Evolutionary conservation across 257 asterid species (phyloP).

Genomic region (Rehmannia glutinosa): DNA sequence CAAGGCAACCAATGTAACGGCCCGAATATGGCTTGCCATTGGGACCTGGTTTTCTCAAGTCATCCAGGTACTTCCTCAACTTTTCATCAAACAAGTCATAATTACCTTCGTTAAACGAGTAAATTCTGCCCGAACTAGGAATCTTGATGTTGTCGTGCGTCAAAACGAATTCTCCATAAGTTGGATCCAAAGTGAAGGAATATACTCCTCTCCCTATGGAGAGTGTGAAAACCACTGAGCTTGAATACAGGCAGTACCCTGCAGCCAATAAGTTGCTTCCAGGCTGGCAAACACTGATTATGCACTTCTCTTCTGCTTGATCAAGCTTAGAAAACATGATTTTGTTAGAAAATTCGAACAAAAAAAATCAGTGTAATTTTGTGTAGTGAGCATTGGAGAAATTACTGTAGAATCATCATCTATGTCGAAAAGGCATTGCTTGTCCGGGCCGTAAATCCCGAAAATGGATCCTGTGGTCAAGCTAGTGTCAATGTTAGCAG

Average conservation of each 20-base stretch:
- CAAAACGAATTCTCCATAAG: slow-evolving; percentile 66
- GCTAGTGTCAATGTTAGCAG: slow-evolving; percentile 81
- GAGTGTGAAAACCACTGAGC: slow-evolving; percentile 65
- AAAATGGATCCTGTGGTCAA: slow-evolving; percentile 82
- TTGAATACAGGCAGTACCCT: slow-evolving; percentile 82
- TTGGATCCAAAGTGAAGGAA: slow-evolving; percentile 61
- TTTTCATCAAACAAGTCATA: slow-evolving; percentile 70
- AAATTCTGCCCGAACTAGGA: slow-evolving; percentile 55
- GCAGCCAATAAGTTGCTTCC: slow-evolving; percentile 86
- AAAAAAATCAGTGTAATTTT: background rate
- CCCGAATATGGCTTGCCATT: slow-evolving; percentile 75
- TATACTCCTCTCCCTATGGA: slow-evolving; percentile 70
- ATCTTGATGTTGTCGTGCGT: slow-evolving; percentile 70
- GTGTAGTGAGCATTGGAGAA: background rate
- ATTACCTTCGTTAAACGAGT: slow-evolving; percentile 87
- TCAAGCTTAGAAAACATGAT: slow-evolving; percentile 72
- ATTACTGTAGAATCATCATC: slow-evolving; percentile 58
- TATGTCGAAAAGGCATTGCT: slow-evolving; percentile 50
- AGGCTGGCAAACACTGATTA: slow-evolving; percentile 77
- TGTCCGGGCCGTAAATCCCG: slow-evolving; percentile 70
- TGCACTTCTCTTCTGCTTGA: slow-evolving; percentile 53
- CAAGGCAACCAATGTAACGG: slow-evolving; percentile 71
- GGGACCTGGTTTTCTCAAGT: slow-evolving; percentile 65
- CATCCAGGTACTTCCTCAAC: slow-evolving; percentile 63
- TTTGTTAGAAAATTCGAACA: too few species aligned